Evolutionary conservation across 768 basidiomycete species (phyloP), one percentile per base, ranked within the genome.

Genomic region (Krasilnikovozyma curviuscula): DNA sequence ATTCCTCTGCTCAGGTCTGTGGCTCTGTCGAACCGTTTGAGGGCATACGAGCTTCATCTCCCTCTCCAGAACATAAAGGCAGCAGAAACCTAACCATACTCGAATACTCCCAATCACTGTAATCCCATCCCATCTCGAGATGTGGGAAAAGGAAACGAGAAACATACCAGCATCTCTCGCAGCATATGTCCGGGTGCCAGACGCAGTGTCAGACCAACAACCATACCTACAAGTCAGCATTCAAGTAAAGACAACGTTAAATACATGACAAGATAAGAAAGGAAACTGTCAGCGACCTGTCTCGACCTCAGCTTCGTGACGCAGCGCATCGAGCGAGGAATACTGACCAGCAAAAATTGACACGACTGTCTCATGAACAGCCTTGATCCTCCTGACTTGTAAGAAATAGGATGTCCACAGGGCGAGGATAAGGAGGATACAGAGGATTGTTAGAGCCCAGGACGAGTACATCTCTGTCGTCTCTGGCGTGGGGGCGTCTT

Each of bases 401-500:
- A 98, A 77, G 61, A 95, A 97, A 69, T 98, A 98, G 24, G 84
- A 88, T 19, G 86, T 93, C 75, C 80, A 84, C 49, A 98, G 74
- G 7, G 91, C 93, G 54, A 93, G 70, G 46, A 97, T 81, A 52
- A 98, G 79, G 29, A 98, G 77, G 53, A 84, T 65, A 69, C 68
- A 65, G 29, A 68, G 65, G 58, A 68, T 66, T 48, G 60, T 63
- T 12, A 64, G 58, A 32, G 61, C 63, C 64, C 62, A 63, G 28
- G 83, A 85, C 13, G 82, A 84, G 65, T 85, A 86, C 62, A 77
- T 82, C 61, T 88, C 84, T 63, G 85, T 83, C 41, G 83, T 81
- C 61, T 84, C 59, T 3, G 59, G 59, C 34, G 50, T 52, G 3
- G 48, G 48, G 14, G n/a, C n/a, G n/a, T n/a, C n/a, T n/a, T n/a